Evolutionary conservation across 2,329 filamentous ascomycete species (phyloP).

Genomic region (Hortaea werneckii): DNA sequence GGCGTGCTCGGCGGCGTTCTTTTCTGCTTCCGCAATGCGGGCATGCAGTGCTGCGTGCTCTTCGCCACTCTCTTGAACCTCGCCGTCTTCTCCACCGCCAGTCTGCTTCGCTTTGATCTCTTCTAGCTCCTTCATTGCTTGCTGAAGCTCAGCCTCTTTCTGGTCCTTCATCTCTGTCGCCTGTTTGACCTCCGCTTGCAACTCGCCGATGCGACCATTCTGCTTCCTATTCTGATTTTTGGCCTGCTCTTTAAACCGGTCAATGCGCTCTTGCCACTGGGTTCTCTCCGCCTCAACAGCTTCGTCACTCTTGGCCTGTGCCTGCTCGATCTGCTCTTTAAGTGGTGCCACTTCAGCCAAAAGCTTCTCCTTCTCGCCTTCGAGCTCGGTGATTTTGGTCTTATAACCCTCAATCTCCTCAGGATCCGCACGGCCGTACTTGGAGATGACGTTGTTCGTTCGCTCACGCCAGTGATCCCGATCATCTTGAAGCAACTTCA

Average conservation of each 20-base stretch:
- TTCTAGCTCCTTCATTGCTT: constrained; percentile 8
- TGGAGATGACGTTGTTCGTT: constrained; percentile 88
- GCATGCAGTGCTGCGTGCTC: constrained; percentile 27
- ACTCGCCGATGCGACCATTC: constrained; percentile 49
- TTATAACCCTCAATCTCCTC: constrained; percentile 86
- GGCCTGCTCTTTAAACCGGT: constrained; percentile 31
- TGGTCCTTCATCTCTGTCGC: constrained; percentile 12
- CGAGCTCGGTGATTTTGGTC: constrained; percentile 52
- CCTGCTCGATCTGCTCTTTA: constrained; percentile 39
- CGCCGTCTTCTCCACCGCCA: constrained; percentile 28
- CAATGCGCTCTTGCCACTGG: constrained; percentile 1
- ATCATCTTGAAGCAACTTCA: constrained; percentile 81
- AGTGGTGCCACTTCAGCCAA: constrained; percentile 41
- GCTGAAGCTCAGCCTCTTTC: constrained; percentile 6
- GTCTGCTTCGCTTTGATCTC: constrained; percentile 44
- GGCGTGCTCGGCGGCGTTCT: constrained; percentile 21
- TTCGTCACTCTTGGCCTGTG: constrained; percentile 34
- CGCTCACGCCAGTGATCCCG: constrained; percentile 93
- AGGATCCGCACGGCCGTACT: constrained; percentile 90
- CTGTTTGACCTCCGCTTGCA: constrained; percentile 49
- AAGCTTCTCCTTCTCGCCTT: constrained; percentile 45
- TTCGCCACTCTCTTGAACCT: constrained; percentile 31
- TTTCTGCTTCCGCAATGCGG: constrained; percentile 7
- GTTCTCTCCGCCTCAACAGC: constrained; percentile 20
- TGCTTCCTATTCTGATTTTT: constrained; percentile 52